Base-by-base conservation (phyloP, 495 filamentous ascomycete genomes). In the Chaetomium cochliodes region DNA sequence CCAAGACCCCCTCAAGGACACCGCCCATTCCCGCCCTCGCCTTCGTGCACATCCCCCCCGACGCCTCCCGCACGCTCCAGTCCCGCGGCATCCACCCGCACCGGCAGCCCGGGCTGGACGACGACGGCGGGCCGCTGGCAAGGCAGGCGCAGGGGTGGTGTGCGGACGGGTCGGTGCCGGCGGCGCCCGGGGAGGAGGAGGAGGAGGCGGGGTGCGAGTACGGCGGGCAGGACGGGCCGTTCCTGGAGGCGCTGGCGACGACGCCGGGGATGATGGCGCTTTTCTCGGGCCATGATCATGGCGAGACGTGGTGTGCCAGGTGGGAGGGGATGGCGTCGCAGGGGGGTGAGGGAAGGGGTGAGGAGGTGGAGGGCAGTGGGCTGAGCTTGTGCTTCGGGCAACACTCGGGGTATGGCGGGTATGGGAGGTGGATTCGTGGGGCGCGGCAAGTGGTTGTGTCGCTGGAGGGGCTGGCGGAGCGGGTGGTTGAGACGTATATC, bases 221-320 rank as follows among this genome's bases (percentile, higher is more conserved):
- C 26, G 84, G 82, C 22, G 82, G 81, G 2, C 82, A 87, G 60
- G 88, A 92, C 63, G 70, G 76, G 5, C 76, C 79, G 1, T 91
- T 92, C 68, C 89, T 91, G 87, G 65, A 81, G 47, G 86, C 87
- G 0, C 68, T 92, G 44, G 73, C 83, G 2, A 68, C 79, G 5
- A 86, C 83, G 0, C 74, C 79, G 3, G 85, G 86, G 0, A 59
- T 91, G 42, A 80, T 89, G 63, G 86, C 82, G 2, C 71, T 88
- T 0, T 89, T 89, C 67, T 84, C 81, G 12, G 89, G 88, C 1
- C 89, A 92, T 64, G 88, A 91, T 65, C 88, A 92, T 72, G 85
- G 84, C 0, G 80, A 90, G 69, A 84, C 84, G 33, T 91, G 88
- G 88, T 91, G 81, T 65, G 74, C 73, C 37, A 77, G 74, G 49